phyloP scores from a whole-genome alignment of 768 basidiomycete species.

The Suillus brevipes region DNA sequence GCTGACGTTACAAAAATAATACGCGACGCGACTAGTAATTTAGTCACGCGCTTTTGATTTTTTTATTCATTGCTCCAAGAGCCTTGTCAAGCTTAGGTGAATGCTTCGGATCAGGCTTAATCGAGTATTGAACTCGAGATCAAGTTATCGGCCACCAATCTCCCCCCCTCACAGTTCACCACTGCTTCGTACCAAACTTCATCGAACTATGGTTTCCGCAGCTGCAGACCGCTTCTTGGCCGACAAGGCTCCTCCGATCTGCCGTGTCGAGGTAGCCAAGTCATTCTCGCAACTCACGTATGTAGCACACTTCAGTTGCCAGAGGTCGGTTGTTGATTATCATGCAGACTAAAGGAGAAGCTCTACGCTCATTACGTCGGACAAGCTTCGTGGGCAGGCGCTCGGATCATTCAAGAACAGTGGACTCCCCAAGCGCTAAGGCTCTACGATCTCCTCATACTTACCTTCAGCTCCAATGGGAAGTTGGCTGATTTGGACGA shows the following conservation, averaged over 20 bases:
- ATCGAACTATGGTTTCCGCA: conserved; percentile 35
- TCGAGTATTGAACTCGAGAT: conserved; percentile 11
- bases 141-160: conserved; percentile 8
- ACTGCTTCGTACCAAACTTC: not conserved
- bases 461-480: conserved; percentile 63
- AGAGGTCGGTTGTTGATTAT: conserved; percentile 1
- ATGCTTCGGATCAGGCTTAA: conserved; percentile 12
- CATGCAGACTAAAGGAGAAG: conserved; percentile 67
- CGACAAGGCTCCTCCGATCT: conserved; percentile 75
- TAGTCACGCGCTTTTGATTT: conserved; percentile 1
- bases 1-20: not conserved
- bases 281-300: conserved; percentile 73
- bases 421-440: conserved; percentile 72
- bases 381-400: conserved; percentile 81
- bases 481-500: conserved; percentile 55
- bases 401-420: conserved; percentile 80
- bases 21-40: not conserved
- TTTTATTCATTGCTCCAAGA: not conserved
- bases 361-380: conserved; percentile 74
- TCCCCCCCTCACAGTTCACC: not conserved
- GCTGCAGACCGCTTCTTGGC: conserved; percentile 66
- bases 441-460: conserved; percentile 71
- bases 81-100: not conserved
- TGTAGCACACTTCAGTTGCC: conserved; percentile 13
- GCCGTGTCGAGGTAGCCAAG: conserved; percentile 64